A percentile compares a stretch with the other conserved stretches of the same genome.
phyloP scores from a whole-genome alignment of 2,329 filamentous ascomycete species.

The Calonectria pteridis region DNA sequence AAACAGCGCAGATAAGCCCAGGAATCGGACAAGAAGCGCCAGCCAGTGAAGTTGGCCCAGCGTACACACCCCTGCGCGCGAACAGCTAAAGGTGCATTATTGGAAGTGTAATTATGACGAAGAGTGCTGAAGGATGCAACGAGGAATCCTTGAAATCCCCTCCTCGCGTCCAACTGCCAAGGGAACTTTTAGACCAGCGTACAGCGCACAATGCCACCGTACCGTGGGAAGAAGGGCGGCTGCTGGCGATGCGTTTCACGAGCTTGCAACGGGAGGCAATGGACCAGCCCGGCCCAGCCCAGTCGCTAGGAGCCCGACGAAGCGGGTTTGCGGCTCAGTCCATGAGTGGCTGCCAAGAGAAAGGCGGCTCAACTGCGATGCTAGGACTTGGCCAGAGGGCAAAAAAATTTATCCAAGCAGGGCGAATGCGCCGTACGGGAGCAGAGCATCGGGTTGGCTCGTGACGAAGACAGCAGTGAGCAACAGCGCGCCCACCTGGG shows the following conservation, averaged over 20 bases:
- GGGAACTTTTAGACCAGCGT: slow-evolving; percentile 7
- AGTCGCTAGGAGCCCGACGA: slow-evolving; percentile 17
- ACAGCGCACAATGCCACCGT: slow-evolving; percentile 11
- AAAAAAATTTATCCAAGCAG: neutral
- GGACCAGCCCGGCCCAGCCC: neutral
- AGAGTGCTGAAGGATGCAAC: slow-evolving; percentile 9
- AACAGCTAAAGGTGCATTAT: slow-evolving; percentile 9
- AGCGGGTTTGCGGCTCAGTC: slow-evolving; percentile 16
- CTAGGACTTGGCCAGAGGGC: neutral
- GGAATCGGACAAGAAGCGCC: neutral
- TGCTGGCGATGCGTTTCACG: slow-evolving; percentile 22
- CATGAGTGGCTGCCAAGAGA: slow-evolving; percentile 26
- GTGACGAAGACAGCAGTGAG: neutral
- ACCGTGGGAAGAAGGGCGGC: neutral
- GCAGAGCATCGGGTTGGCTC: neutral
- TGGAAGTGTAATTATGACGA: slow-evolving; percentile 25
- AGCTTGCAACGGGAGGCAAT: slow-evolving; percentile 17
- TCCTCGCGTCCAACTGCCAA: neutral
- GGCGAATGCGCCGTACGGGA: neutral
- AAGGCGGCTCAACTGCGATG: slow-evolving; percentile 23
- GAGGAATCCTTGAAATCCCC: neutral
- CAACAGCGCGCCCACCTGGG: neutral
- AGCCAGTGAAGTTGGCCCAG: slow-evolving; percentile 9
- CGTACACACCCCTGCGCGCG: slow-evolving; percentile 4
- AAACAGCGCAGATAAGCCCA: slow-evolving; percentile 26